Percentiles rank a stretch among this genome's conserved stretches.
Evolutionary conservation across 805 yeast species (phyloP).

Genomic region (Yamadazyma kitorensis): DNA sequence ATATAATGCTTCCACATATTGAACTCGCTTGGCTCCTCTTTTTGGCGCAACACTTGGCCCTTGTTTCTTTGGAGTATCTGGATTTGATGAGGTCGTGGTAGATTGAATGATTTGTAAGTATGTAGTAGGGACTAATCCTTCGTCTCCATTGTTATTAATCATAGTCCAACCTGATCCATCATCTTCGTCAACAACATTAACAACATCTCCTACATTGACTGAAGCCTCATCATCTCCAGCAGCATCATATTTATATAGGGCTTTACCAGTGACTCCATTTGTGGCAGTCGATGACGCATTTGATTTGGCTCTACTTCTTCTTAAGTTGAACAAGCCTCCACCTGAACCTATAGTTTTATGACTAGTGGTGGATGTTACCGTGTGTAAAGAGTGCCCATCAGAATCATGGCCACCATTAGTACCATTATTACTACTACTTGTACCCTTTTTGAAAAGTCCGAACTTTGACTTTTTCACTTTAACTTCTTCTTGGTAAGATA

Average conservation of each 20-base stretch:
- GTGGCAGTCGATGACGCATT: constrained; percentile 13
- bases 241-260: constrained; percentile 63
- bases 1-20: constrained; percentile 66
- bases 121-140: constrained; percentile 84
- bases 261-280: constrained; percentile 38
- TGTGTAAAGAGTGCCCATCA: constrained; percentile 33
- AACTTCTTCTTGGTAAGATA: constrained; percentile 53
- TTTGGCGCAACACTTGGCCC: constrained; percentile 84
- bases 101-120: constrained; percentile 51
- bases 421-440: constrained; percentile 9
- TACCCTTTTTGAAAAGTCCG: constrained; percentile 47
- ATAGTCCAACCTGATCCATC: constrained; percentile 94
- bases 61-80: constrained; percentile 35
- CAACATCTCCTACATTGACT: constrained; percentile 56
- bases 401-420: constrained; percentile 15
- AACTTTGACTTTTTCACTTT: constrained; percentile 55
- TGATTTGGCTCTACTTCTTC: constrained; percentile 30
- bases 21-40: constrained; percentile 63
- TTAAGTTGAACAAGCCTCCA: constrained; percentile 34
- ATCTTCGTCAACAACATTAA: constrained; percentile 62
- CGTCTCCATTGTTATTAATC: constrained; percentile 45
- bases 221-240: constrained; percentile 74
- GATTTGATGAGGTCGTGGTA: background rate
- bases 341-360: constrained; percentile 25
- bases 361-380: constrained; percentile 28